Evolutionary conservation across 2,329 filamentous ascomycete species (phyloP).

Genomic region (Botrytis pseudocinerea): DNA sequence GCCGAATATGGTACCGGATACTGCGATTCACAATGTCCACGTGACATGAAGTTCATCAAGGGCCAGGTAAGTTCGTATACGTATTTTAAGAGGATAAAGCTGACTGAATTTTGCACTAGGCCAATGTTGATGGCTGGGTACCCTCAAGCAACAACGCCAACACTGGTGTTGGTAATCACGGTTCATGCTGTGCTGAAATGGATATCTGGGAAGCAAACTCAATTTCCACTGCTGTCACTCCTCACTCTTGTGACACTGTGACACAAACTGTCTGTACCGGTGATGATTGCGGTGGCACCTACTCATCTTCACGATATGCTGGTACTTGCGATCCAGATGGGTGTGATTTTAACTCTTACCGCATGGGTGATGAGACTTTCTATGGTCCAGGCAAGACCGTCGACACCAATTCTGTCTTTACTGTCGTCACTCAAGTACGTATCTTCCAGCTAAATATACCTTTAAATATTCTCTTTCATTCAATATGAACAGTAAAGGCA

Average conservation of each 20-base stretch:
- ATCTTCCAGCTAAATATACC: not conserved
- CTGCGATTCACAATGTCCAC: slow-evolving; percentile 60
- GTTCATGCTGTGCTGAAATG: slow-evolving; percentile 68
- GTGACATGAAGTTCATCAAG: slow-evolving; percentile 55
- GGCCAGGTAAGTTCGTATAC: slow-evolving; percentile 44
- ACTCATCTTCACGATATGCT: slow-evolving; percentile 50
- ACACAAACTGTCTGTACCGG: slow-evolving; percentile 47
- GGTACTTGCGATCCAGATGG: slow-evolving; percentile 61
- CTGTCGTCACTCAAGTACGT: slow-evolving; percentile 54
- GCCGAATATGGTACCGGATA: slow-evolving; percentile 64
- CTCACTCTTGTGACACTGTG: slow-evolving; percentile 54
- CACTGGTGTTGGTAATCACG: slow-evolving; percentile 53
- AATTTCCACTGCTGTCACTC: slow-evolving; percentile 57
- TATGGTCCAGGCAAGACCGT: slow-evolving; percentile 57
- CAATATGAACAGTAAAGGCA: too few relatives aligned
- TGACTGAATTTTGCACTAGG: not conserved
- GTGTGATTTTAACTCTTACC: slow-evolving; percentile 63
- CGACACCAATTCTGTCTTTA: slow-evolving; percentile 54
- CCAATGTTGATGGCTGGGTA: slow-evolving; percentile 17
- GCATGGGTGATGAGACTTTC: slow-evolving; percentile 57
- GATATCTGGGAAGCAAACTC: slow-evolving; percentile 67
- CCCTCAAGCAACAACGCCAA: slow-evolving; percentile 51
- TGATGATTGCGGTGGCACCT: slow-evolving; percentile 43
- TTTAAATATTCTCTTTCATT: too few relatives aligned
- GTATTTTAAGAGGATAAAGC: not conserved